Evolutionary conservation across 208 protist species (phyloP).

Genomic region (Trypanosomatidae sp.): DNA sequence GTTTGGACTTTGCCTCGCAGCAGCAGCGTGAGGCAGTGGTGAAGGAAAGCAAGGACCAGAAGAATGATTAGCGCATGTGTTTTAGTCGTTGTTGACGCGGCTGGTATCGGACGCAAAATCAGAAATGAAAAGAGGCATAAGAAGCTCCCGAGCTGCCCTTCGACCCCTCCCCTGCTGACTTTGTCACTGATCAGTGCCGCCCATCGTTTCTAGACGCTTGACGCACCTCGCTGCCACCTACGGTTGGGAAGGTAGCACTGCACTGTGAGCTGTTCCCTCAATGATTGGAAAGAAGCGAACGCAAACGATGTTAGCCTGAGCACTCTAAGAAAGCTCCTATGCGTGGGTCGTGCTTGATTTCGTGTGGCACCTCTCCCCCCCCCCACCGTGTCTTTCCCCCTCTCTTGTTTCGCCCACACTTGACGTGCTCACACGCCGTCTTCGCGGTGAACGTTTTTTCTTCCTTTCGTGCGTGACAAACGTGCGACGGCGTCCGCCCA

Average conservation of each 20-base stretch:
- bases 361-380: not conserved
- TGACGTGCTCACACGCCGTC: not conserved
- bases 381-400: not conserved
- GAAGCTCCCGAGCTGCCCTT: not conserved
- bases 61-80: slow-evolving; percentile 26
- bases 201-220: not conserved
- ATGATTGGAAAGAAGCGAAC: not conserved
- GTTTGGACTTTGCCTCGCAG: slow-evolving; percentile 55
- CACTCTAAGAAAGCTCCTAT: not conserved
- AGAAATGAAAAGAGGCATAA: not conserved
- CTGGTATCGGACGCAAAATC: not conserved
- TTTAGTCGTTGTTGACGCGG: not conserved
- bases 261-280: not conserved
- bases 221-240: not conserved
- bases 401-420: not conserved
- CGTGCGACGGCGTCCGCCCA: not conserved
- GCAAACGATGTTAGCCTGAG: not conserved
- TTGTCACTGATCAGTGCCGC: not conserved
- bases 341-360: not conserved
- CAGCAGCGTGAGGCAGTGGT: slow-evolving; percentile 24
- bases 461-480: not conserved
- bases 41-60: slow-evolving; percentile 26
- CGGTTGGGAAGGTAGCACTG: not conserved
- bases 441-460: not conserved
- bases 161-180: not conserved